phyloP scores from a whole-genome alignment of 2,329 filamentous ascomycete species.

The Fusarium bactridioides region DNA sequence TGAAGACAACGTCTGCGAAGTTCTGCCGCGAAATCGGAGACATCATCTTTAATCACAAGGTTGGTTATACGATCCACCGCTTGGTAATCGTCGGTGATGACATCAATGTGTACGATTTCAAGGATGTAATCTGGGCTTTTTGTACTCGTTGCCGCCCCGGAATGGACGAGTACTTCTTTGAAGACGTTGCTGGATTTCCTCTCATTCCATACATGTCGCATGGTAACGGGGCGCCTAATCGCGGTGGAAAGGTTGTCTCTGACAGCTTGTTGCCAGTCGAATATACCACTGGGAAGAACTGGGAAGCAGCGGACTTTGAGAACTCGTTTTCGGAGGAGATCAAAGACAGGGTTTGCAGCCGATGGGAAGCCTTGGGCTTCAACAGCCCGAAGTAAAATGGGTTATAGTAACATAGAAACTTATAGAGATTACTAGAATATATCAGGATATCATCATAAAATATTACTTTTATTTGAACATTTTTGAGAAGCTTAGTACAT shows the following conservation, averaged over 20 bases:
- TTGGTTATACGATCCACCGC: constrained; percentile 55
- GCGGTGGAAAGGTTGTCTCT: constrained; percentile 56
- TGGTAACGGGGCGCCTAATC: constrained; percentile 42
- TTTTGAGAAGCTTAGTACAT: not conserved
- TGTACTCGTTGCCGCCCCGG: constrained; percentile 55
- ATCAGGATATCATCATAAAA: no score
- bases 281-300: constrained; percentile 48
- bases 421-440: not conserved
- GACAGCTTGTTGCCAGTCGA: constrained; percentile 54
- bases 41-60: constrained; percentile 11
- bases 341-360: not conserved
- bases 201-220: constrained; percentile 58
- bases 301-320: constrained; percentile 43
- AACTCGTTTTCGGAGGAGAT: constrained; percentile 44
- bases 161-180: constrained; percentile 53
- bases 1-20: constrained; percentile 5
- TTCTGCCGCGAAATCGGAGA: constrained; percentile 19
- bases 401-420: not conserved
- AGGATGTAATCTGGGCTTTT: constrained; percentile 59
- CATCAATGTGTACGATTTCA: constrained; percentile 54
- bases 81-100: constrained; percentile 57
- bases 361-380: constrained; percentile 4
- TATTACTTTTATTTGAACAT: not conserved
- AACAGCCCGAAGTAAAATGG: not conserved
- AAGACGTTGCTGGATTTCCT: constrained; percentile 53